Base-by-base conservation (phyloP, 2,329 filamentous ascomycete species). In the Sclerotinia nivalis region DNA sequence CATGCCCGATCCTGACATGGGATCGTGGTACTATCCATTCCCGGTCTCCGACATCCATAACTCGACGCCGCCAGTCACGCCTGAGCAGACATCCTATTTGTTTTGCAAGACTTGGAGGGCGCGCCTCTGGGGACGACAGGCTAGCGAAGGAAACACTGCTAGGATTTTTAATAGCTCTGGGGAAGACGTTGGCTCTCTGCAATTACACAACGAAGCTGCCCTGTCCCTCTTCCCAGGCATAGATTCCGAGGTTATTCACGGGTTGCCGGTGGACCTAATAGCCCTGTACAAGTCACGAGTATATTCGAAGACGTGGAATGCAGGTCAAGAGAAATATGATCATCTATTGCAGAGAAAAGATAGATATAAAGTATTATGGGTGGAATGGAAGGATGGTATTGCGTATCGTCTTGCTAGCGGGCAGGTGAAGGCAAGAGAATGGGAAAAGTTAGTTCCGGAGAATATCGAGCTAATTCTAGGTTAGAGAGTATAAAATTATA, bases 351-450 rank as follows among this genome's bases (percentile, higher is more conserved):
- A n/a, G 12, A 49, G 22, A 10, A 9, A 49, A 49, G 20, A n/a
- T n/a, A 2, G n/a, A 12, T 49, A n/a, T 12, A 49, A 49, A 50
- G 47, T 50, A 50, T 50, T 58, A 58, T 58, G 55, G 55, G 34
- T 58, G 55, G 55, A 58, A 31, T 58, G 55, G 55, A 59, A 22
- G 31, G 31, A n/a, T 22, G 55, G 25, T 59, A n/a, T 37, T 58
- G 25, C 55, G 13, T 58, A 58, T 58, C 55, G 55, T 34, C 47
- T 50, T 50, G 47, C 47, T 50, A n/a, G 47, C 9, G 47, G 47
- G 22, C 2, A 50, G 47, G 47, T 50, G 47, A 50, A 50, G 47
- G 47, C 47, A n/a, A 22, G 5, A 50, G 47, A 50, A n/a, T 50
- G 47, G 47, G 47, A 50, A 50, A 50, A n/a, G n/a, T 50, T 50